phyloP scores from a whole-genome alignment of 768 basidiomycete species.

The Boletus vinaceobasis region DNA sequence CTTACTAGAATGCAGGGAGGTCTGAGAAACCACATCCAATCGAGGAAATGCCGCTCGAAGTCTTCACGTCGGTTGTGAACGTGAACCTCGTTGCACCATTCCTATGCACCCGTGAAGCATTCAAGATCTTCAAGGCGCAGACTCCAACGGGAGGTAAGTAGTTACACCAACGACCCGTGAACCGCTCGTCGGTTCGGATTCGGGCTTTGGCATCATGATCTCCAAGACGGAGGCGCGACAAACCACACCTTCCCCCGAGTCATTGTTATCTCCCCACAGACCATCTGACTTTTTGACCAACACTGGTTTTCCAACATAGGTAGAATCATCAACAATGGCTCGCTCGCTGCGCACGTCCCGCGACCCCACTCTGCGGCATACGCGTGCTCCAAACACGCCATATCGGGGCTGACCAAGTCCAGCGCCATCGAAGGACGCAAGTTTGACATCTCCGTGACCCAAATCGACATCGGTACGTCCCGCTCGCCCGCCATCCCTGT shows the following conservation, averaged over 20 bases:
- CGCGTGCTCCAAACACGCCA: conserved; percentile 77
- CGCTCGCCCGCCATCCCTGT: too few species aligned
- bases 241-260: not conserved
- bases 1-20: conserved; percentile 70
- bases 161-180: too few species aligned
- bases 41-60: conserved; percentile 57
- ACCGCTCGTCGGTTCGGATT: too few species aligned
- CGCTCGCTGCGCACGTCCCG: conserved; percentile 68
- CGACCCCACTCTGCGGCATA: conserved; percentile 65
- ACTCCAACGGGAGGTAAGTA: conserved; percentile 62
- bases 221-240: not conserved
- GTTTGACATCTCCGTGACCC: conserved; percentile 71
- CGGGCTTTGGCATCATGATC: too few species aligned
- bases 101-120: conserved; percentile 73
- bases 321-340: conserved; percentile 85
- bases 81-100: conserved; percentile 74
- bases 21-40: conserved; percentile 46
- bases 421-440: conserved; percentile 74
- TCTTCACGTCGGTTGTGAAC: conserved; percentile 62
- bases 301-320: conserved; percentile 33
- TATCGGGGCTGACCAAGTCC: conserved; percentile 71
- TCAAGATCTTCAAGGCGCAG: conserved; percentile 71
- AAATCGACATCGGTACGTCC: conserved; percentile 72
- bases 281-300: not conserved
- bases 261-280: not conserved